Base-by-base conservation (phyloP, 768 basidiomycete species). In the Serendipita sp. region DNA sequence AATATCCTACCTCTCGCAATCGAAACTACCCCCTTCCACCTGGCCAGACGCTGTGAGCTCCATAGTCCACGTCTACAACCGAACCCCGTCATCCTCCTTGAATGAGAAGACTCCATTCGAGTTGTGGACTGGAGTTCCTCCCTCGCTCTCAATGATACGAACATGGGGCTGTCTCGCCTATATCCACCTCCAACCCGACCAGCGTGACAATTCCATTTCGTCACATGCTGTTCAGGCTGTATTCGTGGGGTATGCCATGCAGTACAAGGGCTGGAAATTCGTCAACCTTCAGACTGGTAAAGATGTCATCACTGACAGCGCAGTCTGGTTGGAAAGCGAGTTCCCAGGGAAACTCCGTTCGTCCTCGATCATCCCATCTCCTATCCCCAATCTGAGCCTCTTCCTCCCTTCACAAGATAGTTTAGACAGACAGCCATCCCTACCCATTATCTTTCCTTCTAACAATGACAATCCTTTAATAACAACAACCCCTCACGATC, bases 101-200 rank as follows among this genome's bases (percentile, higher is more conserved):
- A 28, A 54, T 54, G 13, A 11, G 11, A 54, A 30, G 28, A 28
- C 56, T 8, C 56, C 56, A 16, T 60, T 18, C 56, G 56, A 60
- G 28, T 11, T 18, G 3, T 60, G 3, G 5, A 18, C 10, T 32
- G 56, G 56, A 23, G 10, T 11, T 23, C 8, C 8, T 8, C 56
- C 56, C 3, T 60, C 56, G 10, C 11, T 60, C 16, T 11, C 8
- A 28, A 3, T 3, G 16, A 4, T 60, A 3, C 23, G 56, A 35
- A 32, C 28, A 4, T 78, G 72, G 58, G 76, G 78, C 0, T 78
- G 76, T 63, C 66, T 67, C 47, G 75, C 75, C n/a, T 78, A 76
- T 70, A 76, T 76, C 36, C 72, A 71, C 63, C 68, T 76, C 3
- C 73, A 71, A 62, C 73, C 73, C 63, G 72, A 78, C 62, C 67